Conservation (phyloP, 1,139 yeast genomes). For the Candida tropicalis region DNA sequence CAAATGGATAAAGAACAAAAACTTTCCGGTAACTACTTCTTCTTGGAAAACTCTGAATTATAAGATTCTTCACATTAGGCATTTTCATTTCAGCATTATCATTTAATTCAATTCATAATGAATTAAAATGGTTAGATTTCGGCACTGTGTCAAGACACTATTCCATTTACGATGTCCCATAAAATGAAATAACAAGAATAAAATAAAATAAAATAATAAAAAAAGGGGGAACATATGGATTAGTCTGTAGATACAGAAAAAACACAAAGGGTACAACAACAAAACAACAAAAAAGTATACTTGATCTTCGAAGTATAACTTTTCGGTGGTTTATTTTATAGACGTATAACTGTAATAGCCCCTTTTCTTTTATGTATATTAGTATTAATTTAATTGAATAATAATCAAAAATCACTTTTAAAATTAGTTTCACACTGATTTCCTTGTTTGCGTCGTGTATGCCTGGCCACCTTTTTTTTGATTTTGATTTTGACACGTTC, state of each 20-base stretch:
- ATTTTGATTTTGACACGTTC: conserved; percentile 6
- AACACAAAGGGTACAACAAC: too few relatives aligned
- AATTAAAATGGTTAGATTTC: conserved; percentile 3
- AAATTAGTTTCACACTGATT: too few relatives aligned
- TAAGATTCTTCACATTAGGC: conserved; percentile 13
- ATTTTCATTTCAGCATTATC: conserved; percentile 8
- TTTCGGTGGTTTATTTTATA: conserved; percentile 6
- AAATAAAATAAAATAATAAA: too few relatives aligned
- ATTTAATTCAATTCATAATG: neutral
- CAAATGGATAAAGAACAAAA: conserved; percentile 99
- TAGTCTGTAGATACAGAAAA: neutral
- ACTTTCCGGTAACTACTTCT: conserved; percentile 87
- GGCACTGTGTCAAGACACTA: conserved; percentile 2
- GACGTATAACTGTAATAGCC: neutral
- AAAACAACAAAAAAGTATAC: too few relatives aligned
- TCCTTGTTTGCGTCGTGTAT: too few relatives aligned
- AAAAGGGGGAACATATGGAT: too few relatives aligned
- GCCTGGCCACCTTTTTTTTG: neutral
- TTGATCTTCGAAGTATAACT: neutral
- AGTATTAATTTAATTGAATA: neutral
- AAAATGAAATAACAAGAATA: neutral
- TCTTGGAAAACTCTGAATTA: conserved; percentile 67
- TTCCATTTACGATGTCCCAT: conserved; percentile 7
- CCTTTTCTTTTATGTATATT: conserved; percentile 1
- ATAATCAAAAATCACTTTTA: too few relatives aligned